A percentile compares a stretch with the other conserved stretches of the same genome.
Evolutionary conservation across 2,329 filamentous ascomycete species (phyloP).

Genomic region (Fusarium robinianum): DNA sequence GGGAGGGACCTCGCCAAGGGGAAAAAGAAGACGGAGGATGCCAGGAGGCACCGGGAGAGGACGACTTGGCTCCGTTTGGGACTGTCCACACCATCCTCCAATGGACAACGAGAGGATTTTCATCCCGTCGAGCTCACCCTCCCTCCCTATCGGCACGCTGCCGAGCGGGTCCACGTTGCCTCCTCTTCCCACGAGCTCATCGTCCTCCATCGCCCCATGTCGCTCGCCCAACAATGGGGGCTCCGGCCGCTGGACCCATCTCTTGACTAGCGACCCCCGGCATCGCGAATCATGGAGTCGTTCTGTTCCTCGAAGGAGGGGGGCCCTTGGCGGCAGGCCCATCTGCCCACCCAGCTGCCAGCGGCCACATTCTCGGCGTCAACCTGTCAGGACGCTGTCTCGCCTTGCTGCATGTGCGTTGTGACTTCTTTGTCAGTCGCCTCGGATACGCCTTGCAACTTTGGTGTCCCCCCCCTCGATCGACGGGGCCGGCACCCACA

Average conservation of each 20-base stretch:
- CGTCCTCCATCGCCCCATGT: too few relatives aligned
- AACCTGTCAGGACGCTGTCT: slow-evolving; percentile 18
- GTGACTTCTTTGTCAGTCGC: slow-evolving; percentile 19
- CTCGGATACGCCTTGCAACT: slow-evolving; percentile 14
- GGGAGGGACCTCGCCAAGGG: slow-evolving; percentile 5
- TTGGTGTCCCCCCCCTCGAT: slow-evolving; percentile 17
- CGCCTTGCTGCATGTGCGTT: slow-evolving; percentile 20
- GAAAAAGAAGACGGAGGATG: slow-evolving; percentile 5
- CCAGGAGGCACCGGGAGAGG: slow-evolving; percentile 4
- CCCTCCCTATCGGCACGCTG: slow-evolving; percentile 26
- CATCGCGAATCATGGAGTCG: slow-evolving; percentile 32
- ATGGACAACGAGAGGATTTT: slow-evolving; percentile 12
- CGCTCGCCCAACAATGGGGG: neutral
- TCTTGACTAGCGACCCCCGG: slow-evolving; percentile 20
- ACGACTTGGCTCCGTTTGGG: slow-evolving; percentile 13
- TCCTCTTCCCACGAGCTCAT: slow-evolving; percentile 5
- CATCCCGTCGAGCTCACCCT: slow-evolving; percentile 10
- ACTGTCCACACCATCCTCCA: slow-evolving; percentile 17
- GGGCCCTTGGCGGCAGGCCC: slow-evolving; percentile 9
- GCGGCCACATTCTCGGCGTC: slow-evolving; percentile 25
- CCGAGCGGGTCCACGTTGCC: slow-evolving; percentile 25
- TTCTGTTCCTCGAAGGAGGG: slow-evolving; percentile 15
- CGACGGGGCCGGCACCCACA: slow-evolving; percentile 11
- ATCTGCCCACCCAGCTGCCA: slow-evolving; percentile 10
- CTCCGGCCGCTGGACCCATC: neutral